phyloP scores from a whole-genome alignment of 768 basidiomycete genomes.

The Kwoniella dejecticola region DNA sequence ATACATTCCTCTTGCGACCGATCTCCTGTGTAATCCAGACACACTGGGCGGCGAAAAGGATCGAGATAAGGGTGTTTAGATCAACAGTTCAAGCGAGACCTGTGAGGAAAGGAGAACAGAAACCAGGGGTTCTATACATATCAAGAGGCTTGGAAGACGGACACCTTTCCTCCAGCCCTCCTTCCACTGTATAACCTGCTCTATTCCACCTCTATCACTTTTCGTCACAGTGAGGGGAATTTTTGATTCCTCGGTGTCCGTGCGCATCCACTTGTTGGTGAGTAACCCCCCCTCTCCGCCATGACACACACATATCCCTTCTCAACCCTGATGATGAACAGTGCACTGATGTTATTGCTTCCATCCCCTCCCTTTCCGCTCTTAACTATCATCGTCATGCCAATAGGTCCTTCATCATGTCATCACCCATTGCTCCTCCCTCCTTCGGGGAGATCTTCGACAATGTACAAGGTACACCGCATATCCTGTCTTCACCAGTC shows the following conservation, averaged over 20 bases:
- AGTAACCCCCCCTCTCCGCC: conserved; percentile 4
- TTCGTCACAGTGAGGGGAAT: neutral
- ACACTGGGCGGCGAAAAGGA: too few relatives aligned
- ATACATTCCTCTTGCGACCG: conserved; percentile 1
- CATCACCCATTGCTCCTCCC: conserved; percentile 23
- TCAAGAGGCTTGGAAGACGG: neutral
- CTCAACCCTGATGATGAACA: neutral
- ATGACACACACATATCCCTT: neutral
- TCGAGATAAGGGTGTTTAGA: neutral
- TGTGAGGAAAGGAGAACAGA: neutral
- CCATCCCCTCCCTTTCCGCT: neutral
- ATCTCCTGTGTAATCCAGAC: neutral
- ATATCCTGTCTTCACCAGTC: conserved; percentile 27
- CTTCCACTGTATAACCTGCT: neutral
- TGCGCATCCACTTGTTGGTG: neutral
- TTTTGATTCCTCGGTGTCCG: neutral
- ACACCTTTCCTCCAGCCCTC: neutral
- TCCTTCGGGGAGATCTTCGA: conserved; percentile 30
- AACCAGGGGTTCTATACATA: neutral
- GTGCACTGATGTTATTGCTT: conserved; percentile 3
- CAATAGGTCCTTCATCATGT: conserved; percentile 19
- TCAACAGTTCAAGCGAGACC: conserved; percentile 4
- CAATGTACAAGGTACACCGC: conserved; percentile 25
- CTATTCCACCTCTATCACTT: neutral
- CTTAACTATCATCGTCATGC: neutral